phyloP scores from a whole-genome alignment of 2,329 filamentous ascomycete genomes.

The Penicillium brasilianum region DNA sequence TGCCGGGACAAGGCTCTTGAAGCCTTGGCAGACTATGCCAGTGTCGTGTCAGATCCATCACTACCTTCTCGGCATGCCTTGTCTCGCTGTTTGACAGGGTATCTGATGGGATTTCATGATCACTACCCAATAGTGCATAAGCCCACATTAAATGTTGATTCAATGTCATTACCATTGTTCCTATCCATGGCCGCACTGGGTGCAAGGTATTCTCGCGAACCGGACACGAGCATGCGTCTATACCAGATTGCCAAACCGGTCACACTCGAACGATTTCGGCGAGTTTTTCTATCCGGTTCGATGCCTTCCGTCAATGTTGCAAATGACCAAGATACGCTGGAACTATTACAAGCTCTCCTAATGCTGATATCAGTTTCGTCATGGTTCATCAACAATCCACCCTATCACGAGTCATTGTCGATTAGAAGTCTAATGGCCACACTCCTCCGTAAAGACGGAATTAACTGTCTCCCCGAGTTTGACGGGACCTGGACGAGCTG shows the following conservation, averaged over 20 bases:
- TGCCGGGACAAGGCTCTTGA: constrained; percentile 37
- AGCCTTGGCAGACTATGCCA: constrained; percentile 32
- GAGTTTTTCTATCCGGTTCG: constrained; percentile 34
- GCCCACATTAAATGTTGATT: constrained; percentile 38
- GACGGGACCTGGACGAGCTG: constrained; percentile 43
- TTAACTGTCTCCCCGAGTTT: constrained; percentile 35
- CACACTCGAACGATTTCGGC: constrained; percentile 39
- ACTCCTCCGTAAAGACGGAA: constrained; percentile 34
- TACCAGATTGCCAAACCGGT: constrained; percentile 41
- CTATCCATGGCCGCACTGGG: constrained; percentile 41
- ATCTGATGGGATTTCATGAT: constrained; percentile 40
- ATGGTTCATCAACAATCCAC: constrained; percentile 41
- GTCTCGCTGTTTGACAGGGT: constrained; percentile 41
- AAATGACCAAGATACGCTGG: constrained; percentile 34
- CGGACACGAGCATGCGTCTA: constrained; percentile 39
- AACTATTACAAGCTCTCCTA: constrained; percentile 37
- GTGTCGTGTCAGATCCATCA: constrained; percentile 35
- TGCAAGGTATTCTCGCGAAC: constrained; percentile 41
- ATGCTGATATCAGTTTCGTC: constrained; percentile 37
- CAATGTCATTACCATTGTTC: constrained; percentile 33
- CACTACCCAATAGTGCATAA: constrained; percentile 42
- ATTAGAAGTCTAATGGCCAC: constrained; percentile 39
- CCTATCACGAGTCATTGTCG: constrained; percentile 37
- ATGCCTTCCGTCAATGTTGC: constrained; percentile 19
- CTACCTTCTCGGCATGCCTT: constrained; percentile 41